Evolutionary conservation across 306 rosid species (phyloP), one percentile per base, ranked within the genome.

Genomic region (Medicago truncatula): DNA sequence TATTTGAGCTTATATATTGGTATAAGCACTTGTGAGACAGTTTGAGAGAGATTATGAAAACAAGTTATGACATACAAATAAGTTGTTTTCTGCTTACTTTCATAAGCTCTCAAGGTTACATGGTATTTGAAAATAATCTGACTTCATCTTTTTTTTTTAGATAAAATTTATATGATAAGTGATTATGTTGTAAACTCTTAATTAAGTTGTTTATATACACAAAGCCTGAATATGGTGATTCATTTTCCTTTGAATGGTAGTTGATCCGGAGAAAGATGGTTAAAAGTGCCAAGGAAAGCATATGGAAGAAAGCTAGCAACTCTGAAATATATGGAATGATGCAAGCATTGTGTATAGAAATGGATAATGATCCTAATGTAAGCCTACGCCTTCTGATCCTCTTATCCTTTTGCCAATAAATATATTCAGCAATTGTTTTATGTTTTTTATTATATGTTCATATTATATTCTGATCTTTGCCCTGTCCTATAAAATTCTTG

Each of bases 341-440:
- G 93, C 96, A 93, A 86, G 90, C 80, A 8, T 92, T 89, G 76
- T 91, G 91, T 65, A 82, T 91, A 61, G 94, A 91, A 85, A 91
- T 89, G 91, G 98, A 93, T 52, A 78, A 54, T 41, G 73, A 71
- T 74, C 80, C 83, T 61, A 76, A 54, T 56, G 92, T 87, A 85
- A 65, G 88, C 78, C 34, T 40, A 63, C 5, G 21, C 28, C 31
- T 58, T 43, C 20, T 18, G 6, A 68, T 39, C 53, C 10, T 67
- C 49, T 68, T 60, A 34, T 34, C 1, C 31, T 36, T 20, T 2
- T 28, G 12, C 3, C 31, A 46, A 43, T 43, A 6, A 70, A 70
- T 17, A 56, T 39, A 49, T 16, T 14, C 25, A 14, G 16, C 16
- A 14, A 13, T 52, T 52, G 18, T 7, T 52, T 7, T n/a, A 47